A percentile compares a stretch with the other conserved stretches of the same genome.
phyloP scores from a whole-genome alignment of 2,329 filamentous ascomycete species.

The Colletotrichum sp. region DNA sequence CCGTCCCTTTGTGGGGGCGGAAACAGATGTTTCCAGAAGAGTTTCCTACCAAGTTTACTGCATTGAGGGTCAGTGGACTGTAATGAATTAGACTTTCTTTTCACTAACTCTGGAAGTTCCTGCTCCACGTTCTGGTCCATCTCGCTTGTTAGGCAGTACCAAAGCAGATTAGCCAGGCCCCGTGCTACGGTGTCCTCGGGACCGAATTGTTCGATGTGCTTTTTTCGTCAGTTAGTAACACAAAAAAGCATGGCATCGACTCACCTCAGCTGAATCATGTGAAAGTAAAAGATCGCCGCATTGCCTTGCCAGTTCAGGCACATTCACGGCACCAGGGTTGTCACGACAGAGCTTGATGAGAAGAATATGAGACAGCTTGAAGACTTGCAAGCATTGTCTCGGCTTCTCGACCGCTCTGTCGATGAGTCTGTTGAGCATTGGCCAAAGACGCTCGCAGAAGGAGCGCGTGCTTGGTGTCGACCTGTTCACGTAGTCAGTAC shows the following conservation, averaged over 20 bases:
- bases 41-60: conserved; percentile 35
- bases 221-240: conserved; percentile 1
- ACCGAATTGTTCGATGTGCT: conserved; percentile 32
- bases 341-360: conserved; percentile 37
- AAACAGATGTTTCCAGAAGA: conserved; percentile 72
- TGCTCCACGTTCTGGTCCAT: background rate
- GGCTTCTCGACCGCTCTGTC: conserved; percentile 35
- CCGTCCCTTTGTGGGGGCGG: conserved; percentile 49
- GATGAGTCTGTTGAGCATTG: conserved; percentile 42
- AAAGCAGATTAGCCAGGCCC: conserved; percentile 39
- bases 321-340: conserved; percentile 17
- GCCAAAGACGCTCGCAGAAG: conserved; percentile 54
- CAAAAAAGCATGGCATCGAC: background rate
- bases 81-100: background rate
- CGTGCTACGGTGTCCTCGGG: conserved; percentile 34
- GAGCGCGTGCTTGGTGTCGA: conserved; percentile 35
- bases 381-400: conserved; percentile 47
- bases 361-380: conserved; percentile 45
- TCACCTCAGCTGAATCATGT: conserved; percentile 46
- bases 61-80: background rate
- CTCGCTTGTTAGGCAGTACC: conserved; percentile 27
- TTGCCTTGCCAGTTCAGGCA: conserved; percentile 27
- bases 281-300: conserved; percentile 39
- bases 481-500: conserved; percentile 19
- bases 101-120: conserved; percentile 30